Base-by-base conservation (phyloP, 208 protist species). In the Crithidia mellificae region DNA sequence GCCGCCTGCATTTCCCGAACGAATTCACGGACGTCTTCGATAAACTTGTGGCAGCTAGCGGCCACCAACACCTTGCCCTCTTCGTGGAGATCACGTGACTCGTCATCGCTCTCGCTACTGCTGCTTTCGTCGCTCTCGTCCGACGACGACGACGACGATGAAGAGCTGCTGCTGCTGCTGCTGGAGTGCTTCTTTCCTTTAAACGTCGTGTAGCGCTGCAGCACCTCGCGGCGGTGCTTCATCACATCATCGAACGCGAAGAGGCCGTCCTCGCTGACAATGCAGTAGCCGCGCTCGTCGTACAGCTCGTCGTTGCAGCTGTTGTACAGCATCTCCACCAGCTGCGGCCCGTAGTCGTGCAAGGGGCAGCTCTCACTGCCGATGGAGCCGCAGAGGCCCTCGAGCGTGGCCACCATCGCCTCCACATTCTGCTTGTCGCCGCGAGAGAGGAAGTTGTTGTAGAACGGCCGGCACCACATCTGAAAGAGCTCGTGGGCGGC, bases 301-400 rank as follows among this genome's bases (percentile, higher is more conserved):
- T 91, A 93, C 25, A 91, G 53, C 9, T 82, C 81, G 12, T 89
- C 78, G 22, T 90, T 77, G 66, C 87, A 92, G 62, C 74, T 77
- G 64, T 84, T 88, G 73, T 90, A 90, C 5, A 95, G 77, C 43
- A 78, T 72, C 71, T 91, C 80, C 50, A 93, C 51, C 49, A 95
- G 71, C 66, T 78, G 53, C 39, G 82, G 75, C 2, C 72, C 83
- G 65, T 77, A 62, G 44, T 25, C 44, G 63, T 89, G 80, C 27
- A 96, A 78, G 0, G 77, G 56, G 56, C 82, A 91, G 25, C 32
- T 44, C 15, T 46, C 50, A 12, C 83, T 74, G 36, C 78, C 58
- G 51, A 93, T 83, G 20, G 77, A 79, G 24, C 50, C 72, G 78
- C 82, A 92, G 6, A 87, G 59, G 3, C 86, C 87, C 62, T 87